These are phyloP conservation scores for Helminthosporium solani DNA, from an alignment of 2,329 filamentous ascomycete species.

Conservation along the genomic window DNA sequence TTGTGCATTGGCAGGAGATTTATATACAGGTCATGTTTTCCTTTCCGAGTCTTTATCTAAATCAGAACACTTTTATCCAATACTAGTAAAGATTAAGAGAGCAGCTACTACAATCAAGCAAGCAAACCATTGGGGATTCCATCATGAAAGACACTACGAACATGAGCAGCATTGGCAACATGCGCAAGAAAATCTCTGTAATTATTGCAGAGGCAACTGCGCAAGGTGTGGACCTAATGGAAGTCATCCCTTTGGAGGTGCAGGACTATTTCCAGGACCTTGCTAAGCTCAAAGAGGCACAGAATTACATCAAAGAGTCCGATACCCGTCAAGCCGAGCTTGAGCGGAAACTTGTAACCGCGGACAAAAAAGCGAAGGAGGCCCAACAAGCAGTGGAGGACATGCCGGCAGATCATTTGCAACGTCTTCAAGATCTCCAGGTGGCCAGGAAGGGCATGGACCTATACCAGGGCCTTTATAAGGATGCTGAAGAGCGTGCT, in stretches of 20 bases:
- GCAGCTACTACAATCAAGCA: no score
- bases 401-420: slow-evolving; percentile 15
- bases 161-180: slow-evolving; percentile 15
- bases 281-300: slow-evolving; percentile 12
- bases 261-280: neutral
- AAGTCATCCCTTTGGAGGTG: slow-evolving; percentile 10
- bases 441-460: neutral
- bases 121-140: no score
- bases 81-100: no score
- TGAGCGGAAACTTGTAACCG: slow-evolving; percentile 5
- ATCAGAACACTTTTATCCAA: no score
- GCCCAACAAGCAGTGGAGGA: slow-evolving; percentile 18
- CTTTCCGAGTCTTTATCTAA: no score
- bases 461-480: neutral
- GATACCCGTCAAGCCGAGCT: slow-evolving; percentile 14
- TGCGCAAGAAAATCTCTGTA: slow-evolving; percentile 16
- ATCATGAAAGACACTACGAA: neutral
- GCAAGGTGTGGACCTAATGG: slow-evolving; percentile 5
- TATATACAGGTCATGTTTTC: no score
- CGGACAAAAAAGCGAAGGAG: slow-evolving; percentile 12
- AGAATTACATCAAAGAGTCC: slow-evolving; percentile 16
- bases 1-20: no score
- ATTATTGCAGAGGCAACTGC: slow-evolving; percentile 14
- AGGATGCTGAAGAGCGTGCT: neutral
- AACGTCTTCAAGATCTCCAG: neutral